Base-by-base conservation (phyloP, 345 rosid genomes). In the Gossypium mustelinum region DNA sequence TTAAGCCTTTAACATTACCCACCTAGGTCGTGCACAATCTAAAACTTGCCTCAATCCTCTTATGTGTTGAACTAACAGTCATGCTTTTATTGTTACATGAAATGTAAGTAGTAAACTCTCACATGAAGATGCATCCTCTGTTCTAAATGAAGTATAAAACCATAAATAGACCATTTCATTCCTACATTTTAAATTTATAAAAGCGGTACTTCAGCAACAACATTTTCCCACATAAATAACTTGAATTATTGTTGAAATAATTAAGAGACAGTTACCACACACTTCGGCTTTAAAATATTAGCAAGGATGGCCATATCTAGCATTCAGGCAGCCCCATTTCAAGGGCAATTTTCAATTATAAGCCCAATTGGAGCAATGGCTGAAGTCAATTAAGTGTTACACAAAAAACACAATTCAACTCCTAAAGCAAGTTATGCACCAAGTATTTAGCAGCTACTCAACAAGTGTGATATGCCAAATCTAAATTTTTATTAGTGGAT, bases 241-340 rank as follows among this genome's bases (percentile, higher is more conserved):
- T 69, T 16, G 43, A 51, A 50, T 2, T 18, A 66, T 66, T 20
- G 54, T 44, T 66, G 43, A 66, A 66, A 18, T 44, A 7, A 45
- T 45, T 66, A 2, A 44, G 22, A 22, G 41, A 20, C 2, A 50
- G 8, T 17, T n/a, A 27, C 11, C 22, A 69, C 17, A 69, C 54
- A 16, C 54, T 67, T 20, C 18, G 17, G 55, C 17, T 18, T 60
- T 20, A 67, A 45, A 9, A 44, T 27, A 44, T 44, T 41, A 64
- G 70, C 29, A 66, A 44, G 24, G 51, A 66, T 44, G 52, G 29
- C 45, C 52, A 18, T 44, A 44, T 66, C 70, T 18, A 66, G 70
- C 54, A 44, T 65, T 43, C 9, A 66, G 70, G 17, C 17, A 66
- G 27, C 70, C 70, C 18, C 54, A 45, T 11, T 66, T 45, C 10